A percentile compares a stretch with the other conserved stretches of the same genome.
Evolutionary conservation across 2,329 filamentous ascomycete genomes (phyloP).

Genomic region (Simplicillium aogashimaense): DNA sequence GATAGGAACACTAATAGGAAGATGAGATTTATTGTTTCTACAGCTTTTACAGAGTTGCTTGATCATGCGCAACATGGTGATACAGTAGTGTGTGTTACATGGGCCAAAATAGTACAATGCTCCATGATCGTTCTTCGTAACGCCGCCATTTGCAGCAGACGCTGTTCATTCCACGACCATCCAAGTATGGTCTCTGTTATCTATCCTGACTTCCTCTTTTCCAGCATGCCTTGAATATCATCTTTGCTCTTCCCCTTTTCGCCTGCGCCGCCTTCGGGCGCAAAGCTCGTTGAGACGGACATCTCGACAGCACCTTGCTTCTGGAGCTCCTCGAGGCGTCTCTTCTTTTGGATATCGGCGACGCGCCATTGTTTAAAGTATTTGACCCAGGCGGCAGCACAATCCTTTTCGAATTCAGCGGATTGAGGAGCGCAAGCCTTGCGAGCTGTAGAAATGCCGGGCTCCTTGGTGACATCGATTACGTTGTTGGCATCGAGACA

Average conservation of each 20-base stretch:
- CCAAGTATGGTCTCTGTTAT: not conserved
- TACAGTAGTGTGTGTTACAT: too few species aligned
- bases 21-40: too few species aligned
- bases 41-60: too few species aligned
- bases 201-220: conserved; percentile 18
- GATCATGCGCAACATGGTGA: too few species aligned
- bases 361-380: conserved; percentile 98
- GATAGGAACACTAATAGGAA: too few species aligned
- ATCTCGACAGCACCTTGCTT: conserved; percentile 61
- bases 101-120: too few species aligned
- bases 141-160: too few species aligned
- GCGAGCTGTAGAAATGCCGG: conserved; percentile 22
- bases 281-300: conserved; percentile 27
- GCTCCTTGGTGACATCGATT: conserved; percentile 50
- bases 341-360: conserved; percentile 79
- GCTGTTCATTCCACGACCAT: too few species aligned
- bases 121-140: too few species aligned
- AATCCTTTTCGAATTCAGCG: conserved; percentile 68
- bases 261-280: conserved; percentile 19
- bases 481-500: conserved; percentile 80
- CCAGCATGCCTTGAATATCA: conserved; percentile 29
- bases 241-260: conserved; percentile 20
- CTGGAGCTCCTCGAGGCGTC: conserved; percentile 66
- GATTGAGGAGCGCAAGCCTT: conserved; percentile 29
- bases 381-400: conserved; percentile 87